Percentiles rank a stretch among this genome's conserved stretches.
Conservation (phyloP, 768 basidiomycete genomes). For the Artomyces pyxidatus region DNA sequence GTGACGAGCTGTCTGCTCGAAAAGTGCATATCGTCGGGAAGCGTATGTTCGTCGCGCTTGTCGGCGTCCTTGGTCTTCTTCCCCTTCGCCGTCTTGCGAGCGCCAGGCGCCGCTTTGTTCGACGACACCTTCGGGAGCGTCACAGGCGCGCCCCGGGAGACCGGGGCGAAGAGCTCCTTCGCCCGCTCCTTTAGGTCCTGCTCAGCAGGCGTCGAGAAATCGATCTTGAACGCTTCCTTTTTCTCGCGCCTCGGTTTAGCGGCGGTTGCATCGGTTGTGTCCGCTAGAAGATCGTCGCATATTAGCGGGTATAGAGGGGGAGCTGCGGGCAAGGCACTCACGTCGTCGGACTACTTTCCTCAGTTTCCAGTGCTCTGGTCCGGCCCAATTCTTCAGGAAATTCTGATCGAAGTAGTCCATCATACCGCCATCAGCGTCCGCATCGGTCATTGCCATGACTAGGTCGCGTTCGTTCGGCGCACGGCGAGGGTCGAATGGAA, state of each 20-base stretch:
- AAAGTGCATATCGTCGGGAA: conserved; percentile 99
- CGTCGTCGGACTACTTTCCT: conserved; percentile 72
- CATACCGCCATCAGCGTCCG: conserved; percentile 52
- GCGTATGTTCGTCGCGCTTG: conserved; percentile 64
- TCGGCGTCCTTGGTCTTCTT: conserved; percentile 44
- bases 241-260: conserved; percentile 52
- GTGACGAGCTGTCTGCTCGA: conserved; percentile 83
- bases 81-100: conserved; percentile 38
- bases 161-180: conserved; percentile 74
- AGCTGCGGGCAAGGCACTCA: conserved; percentile 28
- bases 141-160: conserved; percentile 60
- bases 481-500: conserved; percentile 82
- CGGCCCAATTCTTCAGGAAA: conserved; percentile 93
- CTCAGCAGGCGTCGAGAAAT: conserved; percentile 57
- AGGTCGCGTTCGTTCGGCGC: conserved; percentile 71
- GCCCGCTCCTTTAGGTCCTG: conserved; percentile 52
- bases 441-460: conserved; percentile 78
- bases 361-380: conserved; percentile 97
- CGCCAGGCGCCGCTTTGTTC: conserved; percentile 25
- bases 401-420: conserved; percentile 88
- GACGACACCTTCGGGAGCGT: conserved; percentile 38
- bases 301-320: conserved; percentile 7
- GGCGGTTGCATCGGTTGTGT: conserved; percentile 42
- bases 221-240: conserved; percentile 79
- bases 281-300: conserved; percentile 26